Percentiles rank a stretch among this genome's conserved stretches.
These are phyloP conservation scores for Bjerkandera adusta DNA, from an alignment of 1,284 basidiomycete genomes.

Conservation along the genomic window DNA sequence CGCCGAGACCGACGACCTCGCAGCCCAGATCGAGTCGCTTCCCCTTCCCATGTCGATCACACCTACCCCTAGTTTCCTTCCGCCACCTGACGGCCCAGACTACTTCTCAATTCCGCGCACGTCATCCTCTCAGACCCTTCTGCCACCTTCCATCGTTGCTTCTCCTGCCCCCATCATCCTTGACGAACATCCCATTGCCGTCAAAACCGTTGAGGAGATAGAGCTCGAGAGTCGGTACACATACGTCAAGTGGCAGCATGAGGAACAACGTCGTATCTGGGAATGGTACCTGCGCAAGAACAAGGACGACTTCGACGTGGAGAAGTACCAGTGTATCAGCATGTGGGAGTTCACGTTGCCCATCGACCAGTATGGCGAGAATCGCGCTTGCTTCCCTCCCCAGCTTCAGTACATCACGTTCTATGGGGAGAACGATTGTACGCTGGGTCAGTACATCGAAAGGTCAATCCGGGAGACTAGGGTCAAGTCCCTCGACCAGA, in stretches of 20 bases:
- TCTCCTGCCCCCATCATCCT: conserved; percentile 25
- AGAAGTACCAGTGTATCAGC: conserved; percentile 90
- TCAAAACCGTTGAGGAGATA: conserved; percentile 61
- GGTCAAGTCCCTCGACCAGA: conserved; percentile 67
- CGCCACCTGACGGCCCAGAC: conserved; percentile 28
- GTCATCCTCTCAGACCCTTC: conserved; percentile 22
- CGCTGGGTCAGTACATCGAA: conserved; percentile 91
- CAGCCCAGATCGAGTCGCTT: conserved; percentile 70
- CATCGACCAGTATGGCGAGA: conserved; percentile 59
- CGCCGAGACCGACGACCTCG: conserved; percentile 50
- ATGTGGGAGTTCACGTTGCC: conserved; percentile 76
- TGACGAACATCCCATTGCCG: conserved; percentile 40
- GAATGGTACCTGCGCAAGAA: conserved; percentile 88
- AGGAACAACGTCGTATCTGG: conserved; percentile 86
- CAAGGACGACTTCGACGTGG: conserved; percentile 81
- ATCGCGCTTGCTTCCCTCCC: conserved; percentile 72
- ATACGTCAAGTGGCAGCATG: conserved; percentile 74
- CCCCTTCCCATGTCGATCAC: conserved; percentile 47
- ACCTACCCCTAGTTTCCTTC: conserved; percentile 35
- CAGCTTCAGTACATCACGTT: conserved; percentile 77
- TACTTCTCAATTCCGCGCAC: conserved; percentile 43
- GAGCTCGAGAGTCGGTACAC: conserved; percentile 68
- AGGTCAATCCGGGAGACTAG: conserved; percentile 71
- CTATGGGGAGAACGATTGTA: conserved; percentile 91
- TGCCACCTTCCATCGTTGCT: conserved; percentile 19